A percentile compares a stretch with the other conserved stretches of the same genome.
Conservation (phyloP, 2,329 filamentous ascomycete species). For the Colletotrichum paranaense region DNA sequence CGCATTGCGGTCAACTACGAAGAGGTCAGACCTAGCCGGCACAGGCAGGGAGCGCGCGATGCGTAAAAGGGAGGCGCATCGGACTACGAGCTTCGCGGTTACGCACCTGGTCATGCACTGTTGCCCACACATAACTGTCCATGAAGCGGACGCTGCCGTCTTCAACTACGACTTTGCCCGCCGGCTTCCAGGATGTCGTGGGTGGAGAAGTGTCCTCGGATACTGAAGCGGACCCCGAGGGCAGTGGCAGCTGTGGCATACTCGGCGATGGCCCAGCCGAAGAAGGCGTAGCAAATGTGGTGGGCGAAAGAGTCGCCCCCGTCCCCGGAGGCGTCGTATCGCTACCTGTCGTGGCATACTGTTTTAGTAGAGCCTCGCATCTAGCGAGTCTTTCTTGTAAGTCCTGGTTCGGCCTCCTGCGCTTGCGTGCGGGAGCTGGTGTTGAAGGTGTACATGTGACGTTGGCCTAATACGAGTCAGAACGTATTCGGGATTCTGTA, state of each 20-base stretch:
- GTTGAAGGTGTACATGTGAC: slow-evolving; percentile 70
- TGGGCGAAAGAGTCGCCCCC: slow-evolving; percentile 19
- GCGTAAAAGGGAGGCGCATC: neutral
- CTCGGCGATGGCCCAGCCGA: slow-evolving; percentile 29
- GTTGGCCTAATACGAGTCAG: slow-evolving; percentile 58
- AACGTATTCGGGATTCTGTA: neutral
- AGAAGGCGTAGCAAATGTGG: slow-evolving; percentile 19
- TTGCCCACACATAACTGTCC: slow-evolving; percentile 66
- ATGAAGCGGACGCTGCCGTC: slow-evolving; percentile 67
- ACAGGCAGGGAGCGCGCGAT: neutral
- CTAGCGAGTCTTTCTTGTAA: slow-evolving; percentile 69
- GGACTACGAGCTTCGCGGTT: neutral
- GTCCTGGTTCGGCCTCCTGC: slow-evolving; percentile 69
- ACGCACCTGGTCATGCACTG: slow-evolving; percentile 67
- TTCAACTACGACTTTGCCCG: slow-evolving; percentile 66
- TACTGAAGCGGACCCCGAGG: slow-evolving; percentile 36
- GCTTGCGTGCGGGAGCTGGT: slow-evolving; percentile 69
- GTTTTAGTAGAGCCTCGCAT: slow-evolving; percentile 68
- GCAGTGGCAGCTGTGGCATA: slow-evolving; percentile 35
- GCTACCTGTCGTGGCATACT: slow-evolving; percentile 57
- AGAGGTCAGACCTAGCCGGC: neutral
- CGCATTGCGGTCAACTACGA: slow-evolving; percentile 67
- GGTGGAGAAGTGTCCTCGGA: slow-evolving; percentile 38
- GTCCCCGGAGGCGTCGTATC: slow-evolving; percentile 37
- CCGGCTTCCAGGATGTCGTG: slow-evolving; percentile 53